These are phyloP conservation scores for Poteriospumella lacustris DNA, from an alignment of 108 stramenopile species.

Conservation along the genomic window DNA sequence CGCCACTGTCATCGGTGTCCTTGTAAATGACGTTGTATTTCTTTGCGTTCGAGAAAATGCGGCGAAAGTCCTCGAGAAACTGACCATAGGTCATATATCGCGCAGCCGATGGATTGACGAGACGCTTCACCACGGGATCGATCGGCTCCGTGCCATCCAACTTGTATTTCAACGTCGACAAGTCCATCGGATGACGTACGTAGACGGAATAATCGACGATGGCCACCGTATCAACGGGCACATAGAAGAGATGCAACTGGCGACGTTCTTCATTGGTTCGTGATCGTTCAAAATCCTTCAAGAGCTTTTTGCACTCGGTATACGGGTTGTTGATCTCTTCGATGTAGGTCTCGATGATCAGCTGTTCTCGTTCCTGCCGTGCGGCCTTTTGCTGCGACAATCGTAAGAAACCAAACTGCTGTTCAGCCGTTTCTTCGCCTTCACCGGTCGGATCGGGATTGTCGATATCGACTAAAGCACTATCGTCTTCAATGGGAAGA, in stretches of 20 bases:
- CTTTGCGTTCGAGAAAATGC: slow-evolving; percentile 1
- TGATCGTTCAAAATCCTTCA: slow-evolving; percentile 3
- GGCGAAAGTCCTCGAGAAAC: background rate
- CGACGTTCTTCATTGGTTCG: background rate
- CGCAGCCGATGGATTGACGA: background rate
- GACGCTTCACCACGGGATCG: background rate
- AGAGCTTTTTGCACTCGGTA: slow-evolving; percentile 17
- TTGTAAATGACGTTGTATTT: background rate
- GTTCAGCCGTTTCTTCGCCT: no score
- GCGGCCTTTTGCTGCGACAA: background rate
- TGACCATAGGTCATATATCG: background rate
- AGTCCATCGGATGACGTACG: background rate
- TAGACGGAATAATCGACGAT: background rate
- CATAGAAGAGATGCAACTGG: background rate
- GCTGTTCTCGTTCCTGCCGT: background rate
- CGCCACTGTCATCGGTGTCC: background rate
- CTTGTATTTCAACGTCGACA: background rate
- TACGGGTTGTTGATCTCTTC: background rate
- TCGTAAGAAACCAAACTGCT: background rate
- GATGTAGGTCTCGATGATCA: background rate
- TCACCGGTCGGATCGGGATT: no score
- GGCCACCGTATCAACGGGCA: background rate
- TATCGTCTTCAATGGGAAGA: background rate
- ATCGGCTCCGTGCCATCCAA: background rate
- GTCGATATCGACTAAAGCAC: no score